Base-by-base conservation (phyloP, 331 rosid genomes). In the Rosa hybrid region DNA sequence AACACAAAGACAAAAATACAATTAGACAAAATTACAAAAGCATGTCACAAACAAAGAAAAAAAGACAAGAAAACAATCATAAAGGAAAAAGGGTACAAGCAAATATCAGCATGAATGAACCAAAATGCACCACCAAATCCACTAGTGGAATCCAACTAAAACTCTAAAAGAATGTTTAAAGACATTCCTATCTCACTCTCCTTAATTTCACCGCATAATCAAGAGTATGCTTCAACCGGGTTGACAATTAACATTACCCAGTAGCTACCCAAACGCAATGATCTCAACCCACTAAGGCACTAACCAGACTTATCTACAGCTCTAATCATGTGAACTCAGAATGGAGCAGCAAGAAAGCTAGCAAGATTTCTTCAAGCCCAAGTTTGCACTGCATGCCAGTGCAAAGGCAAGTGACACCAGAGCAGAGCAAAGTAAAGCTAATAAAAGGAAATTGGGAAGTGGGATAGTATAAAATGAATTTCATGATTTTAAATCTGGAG, bases 321-420 rank as follows among this genome's bases (percentile, higher is more conserved):
- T 25, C 46, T 34, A 39, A 30, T 64, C 11, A 5, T 30, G 30
- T 30, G 45, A 20, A 54, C 65, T 2, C 50, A 38, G 65, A 11
- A 11, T 25, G 63, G 34, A 77, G 80, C 25, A 63, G 17, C 17
- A 45, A 34, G 8, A 60, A 34, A 17, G 27, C 45, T 17, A 34
- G 49, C 16, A 39, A 69, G 81, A 45, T 83, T 78, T 78, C 86
- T 83, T 83, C 60, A 76, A 34, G 63, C 21, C 51, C 70, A 83
- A 83, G 86, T 44, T 77, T 59, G 48, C 71, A 69, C 54, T 53
- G 48, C 53, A 51, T 63, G 50, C 59, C 79, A 53, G 14, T 30
- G 45, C 25, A 56, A 75, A 74, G 41, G 23, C 62, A 34, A 34
- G 21, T 67, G 25, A 30, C 18, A 67, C 72, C 46, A 38, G 18